These are phyloP conservation scores for Medicago ruthenica DNA, from an alignment of 306 rosid species.

Conservation along the genomic window DNA sequence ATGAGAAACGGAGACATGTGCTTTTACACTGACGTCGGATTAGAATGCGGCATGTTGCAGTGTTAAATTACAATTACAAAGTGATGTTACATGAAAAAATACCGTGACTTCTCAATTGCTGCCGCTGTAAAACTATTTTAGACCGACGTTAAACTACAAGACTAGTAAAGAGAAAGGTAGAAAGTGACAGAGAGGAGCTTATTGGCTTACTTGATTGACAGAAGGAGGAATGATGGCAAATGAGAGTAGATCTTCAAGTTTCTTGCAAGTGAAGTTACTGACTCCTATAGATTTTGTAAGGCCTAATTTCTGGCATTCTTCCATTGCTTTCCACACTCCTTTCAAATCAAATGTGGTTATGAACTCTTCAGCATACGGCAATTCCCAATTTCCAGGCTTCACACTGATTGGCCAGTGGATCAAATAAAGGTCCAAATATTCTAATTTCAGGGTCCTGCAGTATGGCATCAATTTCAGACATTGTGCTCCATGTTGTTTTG, in stretches of 20 bases:
- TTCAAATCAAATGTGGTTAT: conserved; percentile 43
- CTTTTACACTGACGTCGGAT: too few relatives aligned
- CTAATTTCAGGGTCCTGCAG: conserved; percentile 46
- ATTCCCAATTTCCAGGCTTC: conserved; percentile 39
- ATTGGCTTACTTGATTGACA: conserved; percentile 50
- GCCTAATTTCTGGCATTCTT: conserved; percentile 49
- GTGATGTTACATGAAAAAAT: too few relatives aligned
- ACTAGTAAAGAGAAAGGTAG: too few relatives aligned
- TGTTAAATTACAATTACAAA: too few relatives aligned
- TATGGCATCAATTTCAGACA: not conserved
- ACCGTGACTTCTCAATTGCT: too few relatives aligned
- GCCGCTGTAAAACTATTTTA: too few relatives aligned
- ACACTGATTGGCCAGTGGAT: conserved; percentile 55
- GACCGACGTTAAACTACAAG: too few relatives aligned
- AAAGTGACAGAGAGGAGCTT: not conserved
- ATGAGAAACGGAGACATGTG: too few relatives aligned
- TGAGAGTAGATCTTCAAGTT: conserved; percentile 47
- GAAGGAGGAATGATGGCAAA: conserved; percentile 44
- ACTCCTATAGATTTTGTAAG: conserved; percentile 55
- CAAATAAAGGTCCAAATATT: conserved; percentile 53
- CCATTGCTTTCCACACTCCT: conserved; percentile 56
- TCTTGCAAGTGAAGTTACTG: conserved; percentile 51
- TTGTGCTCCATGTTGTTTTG: not conserved
- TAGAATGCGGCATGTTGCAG: not conserved
- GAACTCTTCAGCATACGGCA: conserved; percentile 32